Evolutionary conservation across 768 basidiomycete species (phyloP).

Genomic region (Rhodotorula kratochvilovae): DNA sequence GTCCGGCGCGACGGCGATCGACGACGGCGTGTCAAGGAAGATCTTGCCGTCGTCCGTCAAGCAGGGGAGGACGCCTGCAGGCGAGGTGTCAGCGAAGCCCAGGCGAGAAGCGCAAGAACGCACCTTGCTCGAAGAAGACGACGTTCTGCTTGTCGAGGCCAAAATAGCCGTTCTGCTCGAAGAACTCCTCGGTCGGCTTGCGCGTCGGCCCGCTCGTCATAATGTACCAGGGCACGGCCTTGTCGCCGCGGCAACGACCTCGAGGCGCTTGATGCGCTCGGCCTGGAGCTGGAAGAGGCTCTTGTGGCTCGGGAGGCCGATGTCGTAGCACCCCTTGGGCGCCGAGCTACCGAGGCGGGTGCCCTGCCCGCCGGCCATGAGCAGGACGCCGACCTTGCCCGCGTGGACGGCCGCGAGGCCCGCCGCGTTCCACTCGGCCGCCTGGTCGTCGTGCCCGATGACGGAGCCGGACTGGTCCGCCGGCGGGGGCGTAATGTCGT

Average conservation of each 20-base stretch:
- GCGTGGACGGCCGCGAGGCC: slow-evolving; percentile 76
- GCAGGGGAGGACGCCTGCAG: slow-evolving; percentile 87
- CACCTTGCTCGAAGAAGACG: slow-evolving; percentile 95
- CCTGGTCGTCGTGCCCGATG: slow-evolving; percentile 56
- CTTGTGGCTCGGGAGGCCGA: slow-evolving; percentile 86
- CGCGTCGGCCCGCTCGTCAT: slow-evolving; percentile 98
- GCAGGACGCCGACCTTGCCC: slow-evolving; percentile 84
- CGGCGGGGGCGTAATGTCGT: slow-evolving; percentile 75
- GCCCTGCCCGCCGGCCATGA: slow-evolving; percentile 98
- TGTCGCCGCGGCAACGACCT: slow-evolving; percentile 55
- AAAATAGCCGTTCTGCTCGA: slow-evolving; percentile 69
- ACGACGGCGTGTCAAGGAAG: slow-evolving; percentile 70
- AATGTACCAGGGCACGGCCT: slow-evolving; percentile 88
- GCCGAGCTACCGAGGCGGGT: slow-evolving; percentile 84
- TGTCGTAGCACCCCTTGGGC: slow-evolving; percentile 98
- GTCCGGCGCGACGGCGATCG: slow-evolving; percentile 90
- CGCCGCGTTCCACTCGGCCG: slow-evolving; percentile 65
- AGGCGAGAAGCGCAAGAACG: slow-evolving; percentile 27
- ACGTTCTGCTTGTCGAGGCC: slow-evolving; percentile 75
- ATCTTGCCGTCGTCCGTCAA: slow-evolving; percentile 91
- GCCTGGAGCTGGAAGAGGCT: slow-evolving; percentile 95
- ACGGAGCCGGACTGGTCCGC: slow-evolving; percentile 66
- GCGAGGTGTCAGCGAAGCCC: background rate
- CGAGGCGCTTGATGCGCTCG: slow-evolving; percentile 83
- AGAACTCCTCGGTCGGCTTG: slow-evolving; percentile 76